Percentiles rank a stretch among this genome's conserved stretches.
phyloP scores from a whole-genome alignment of 1,139 yeast species.

The Kodamaea plutei region DNA sequence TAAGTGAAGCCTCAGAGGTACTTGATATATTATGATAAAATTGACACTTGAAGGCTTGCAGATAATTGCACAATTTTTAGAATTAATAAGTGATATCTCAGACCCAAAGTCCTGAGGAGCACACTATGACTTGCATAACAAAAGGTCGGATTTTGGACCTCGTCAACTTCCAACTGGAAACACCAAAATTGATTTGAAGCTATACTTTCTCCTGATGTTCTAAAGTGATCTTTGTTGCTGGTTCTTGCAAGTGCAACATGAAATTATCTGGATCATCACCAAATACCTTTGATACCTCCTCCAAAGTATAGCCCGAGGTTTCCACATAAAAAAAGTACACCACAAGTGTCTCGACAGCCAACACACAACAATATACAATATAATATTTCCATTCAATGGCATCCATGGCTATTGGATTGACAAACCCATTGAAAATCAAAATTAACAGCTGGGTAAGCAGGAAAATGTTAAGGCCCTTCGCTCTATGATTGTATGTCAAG shows the following conservation, averaged over 20 bases:
- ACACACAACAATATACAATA: slow-evolving; percentile 45
- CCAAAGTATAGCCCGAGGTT: slow-evolving; percentile 51
- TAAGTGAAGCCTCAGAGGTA: too few relatives aligned
- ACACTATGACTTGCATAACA: too few relatives aligned
- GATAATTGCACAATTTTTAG: too few relatives aligned
- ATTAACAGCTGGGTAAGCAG: slow-evolving; percentile 25
- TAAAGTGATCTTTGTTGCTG: slow-evolving; percentile 3
- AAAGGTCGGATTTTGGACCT: too few relatives aligned
- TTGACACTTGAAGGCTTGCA: too few relatives aligned
- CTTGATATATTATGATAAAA: too few relatives aligned
- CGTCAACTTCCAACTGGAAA: too few relatives aligned
- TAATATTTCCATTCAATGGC: slow-evolving; percentile 58
- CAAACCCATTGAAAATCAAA: slow-evolving; percentile 39
- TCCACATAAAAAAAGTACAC: slow-evolving; percentile 45
- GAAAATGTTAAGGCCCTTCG: slow-evolving; percentile 38
- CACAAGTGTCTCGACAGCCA: slow-evolving; percentile 33
- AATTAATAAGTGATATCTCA: too few relatives aligned
- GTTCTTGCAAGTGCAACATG: slow-evolving; percentile 6
- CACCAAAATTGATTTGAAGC: too few relatives aligned
- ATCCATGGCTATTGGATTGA: slow-evolving; percentile 58
- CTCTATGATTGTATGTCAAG: slow-evolving; percentile 42
- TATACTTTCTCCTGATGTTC: slow-evolving; percentile 5
- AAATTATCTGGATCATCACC: slow-evolving; percentile 30
- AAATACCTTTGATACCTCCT: slow-evolving; percentile 48
- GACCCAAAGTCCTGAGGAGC: too few relatives aligned